Evolutionary conservation across 2,329 filamentous ascomycete species (phyloP).

Genomic region (Thielaviopsis populi): DNA sequence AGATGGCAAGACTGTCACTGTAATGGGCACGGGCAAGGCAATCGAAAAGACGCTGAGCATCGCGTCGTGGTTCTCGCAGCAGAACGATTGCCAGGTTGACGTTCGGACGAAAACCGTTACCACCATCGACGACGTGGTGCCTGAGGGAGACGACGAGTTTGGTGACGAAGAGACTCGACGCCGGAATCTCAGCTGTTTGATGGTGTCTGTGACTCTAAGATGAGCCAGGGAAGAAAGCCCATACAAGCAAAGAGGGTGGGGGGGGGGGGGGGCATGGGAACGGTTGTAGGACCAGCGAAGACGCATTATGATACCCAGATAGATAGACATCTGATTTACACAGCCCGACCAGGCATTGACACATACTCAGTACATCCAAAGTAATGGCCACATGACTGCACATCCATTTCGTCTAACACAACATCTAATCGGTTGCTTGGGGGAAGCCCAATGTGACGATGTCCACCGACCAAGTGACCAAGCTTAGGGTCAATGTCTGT

Average conservation of each 20-base stretch:
- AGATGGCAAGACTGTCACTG: constrained; percentile 31
- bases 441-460: background rate
- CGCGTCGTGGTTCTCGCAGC: constrained; percentile 41
- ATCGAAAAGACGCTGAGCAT: constrained; percentile 48
- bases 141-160: constrained; percentile 25
- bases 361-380: too few relatives aligned
- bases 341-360: too few relatives aligned
- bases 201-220: constrained; percentile 33
- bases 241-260: background rate
- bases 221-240: constrained; percentile 22
- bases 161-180: constrained; percentile 28
- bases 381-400: too few relatives aligned
- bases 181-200: constrained; percentile 37
- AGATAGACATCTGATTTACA: background rate
- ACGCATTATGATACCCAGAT: background rate
- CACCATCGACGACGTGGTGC: constrained; percentile 52
- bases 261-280: too few relatives aligned
- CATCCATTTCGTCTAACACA: too few relatives aligned
- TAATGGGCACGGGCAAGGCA: constrained; percentile 52
- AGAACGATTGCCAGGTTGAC: constrained; percentile 32
- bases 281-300: background rate
- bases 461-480: background rate
- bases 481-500: background rate
- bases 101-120: constrained; percentile 47
- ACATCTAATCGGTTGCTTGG: too few relatives aligned